phyloP scores from a whole-genome alignment of 768 basidiomycete species.

The Lentinula guzmanii region DNA sequence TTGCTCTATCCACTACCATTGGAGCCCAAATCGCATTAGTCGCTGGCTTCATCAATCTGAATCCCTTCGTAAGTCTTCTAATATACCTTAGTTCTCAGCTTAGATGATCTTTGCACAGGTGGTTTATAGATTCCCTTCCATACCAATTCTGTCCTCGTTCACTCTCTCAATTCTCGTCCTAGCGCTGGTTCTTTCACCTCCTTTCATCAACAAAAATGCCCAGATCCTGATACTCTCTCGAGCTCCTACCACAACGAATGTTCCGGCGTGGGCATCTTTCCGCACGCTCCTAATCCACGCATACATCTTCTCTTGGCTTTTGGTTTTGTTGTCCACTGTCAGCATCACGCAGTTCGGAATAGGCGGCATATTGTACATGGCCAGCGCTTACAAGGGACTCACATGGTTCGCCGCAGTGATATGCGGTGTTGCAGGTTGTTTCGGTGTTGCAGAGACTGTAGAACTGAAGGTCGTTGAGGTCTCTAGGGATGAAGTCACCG shows the following conservation, averaged over 20 bases:
- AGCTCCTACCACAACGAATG: conserved; percentile 20
- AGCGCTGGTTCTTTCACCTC: conserved; percentile 35
- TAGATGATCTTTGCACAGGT: conserved; percentile 31
- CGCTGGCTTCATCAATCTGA: conserved; percentile 44
- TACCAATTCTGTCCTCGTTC: conserved; percentile 43
- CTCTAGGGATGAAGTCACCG: neutral
- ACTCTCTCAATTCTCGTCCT: conserved; percentile 45
- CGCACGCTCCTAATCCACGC: conserved; percentile 44
- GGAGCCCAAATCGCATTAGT: conserved; percentile 44
- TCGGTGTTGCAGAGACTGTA: conserved; percentile 7
- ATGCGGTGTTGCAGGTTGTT: conserved; percentile 28
- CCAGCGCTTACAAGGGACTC: conserved; percentile 48
- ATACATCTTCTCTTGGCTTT: conserved; percentile 53
- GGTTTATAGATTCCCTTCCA: conserved; percentile 50
- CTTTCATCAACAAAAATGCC: conserved; percentile 21
- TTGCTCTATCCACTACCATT: conserved; percentile 41
- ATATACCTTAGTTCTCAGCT: neutral
- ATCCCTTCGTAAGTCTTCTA: conserved; percentile 52
- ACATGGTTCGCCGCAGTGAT: conserved; percentile 35
- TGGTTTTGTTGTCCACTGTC: conserved; percentile 47
- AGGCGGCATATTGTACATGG: conserved; percentile 46
- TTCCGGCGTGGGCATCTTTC: conserved; percentile 35
- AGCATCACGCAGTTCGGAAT: conserved; percentile 34
- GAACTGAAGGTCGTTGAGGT: neutral
- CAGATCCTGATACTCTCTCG: conserved; percentile 16